These are phyloP conservation scores for Ochromonas danica DNA, from an alignment of 108 stramenopile species.

Conservation along the genomic window DNA sequence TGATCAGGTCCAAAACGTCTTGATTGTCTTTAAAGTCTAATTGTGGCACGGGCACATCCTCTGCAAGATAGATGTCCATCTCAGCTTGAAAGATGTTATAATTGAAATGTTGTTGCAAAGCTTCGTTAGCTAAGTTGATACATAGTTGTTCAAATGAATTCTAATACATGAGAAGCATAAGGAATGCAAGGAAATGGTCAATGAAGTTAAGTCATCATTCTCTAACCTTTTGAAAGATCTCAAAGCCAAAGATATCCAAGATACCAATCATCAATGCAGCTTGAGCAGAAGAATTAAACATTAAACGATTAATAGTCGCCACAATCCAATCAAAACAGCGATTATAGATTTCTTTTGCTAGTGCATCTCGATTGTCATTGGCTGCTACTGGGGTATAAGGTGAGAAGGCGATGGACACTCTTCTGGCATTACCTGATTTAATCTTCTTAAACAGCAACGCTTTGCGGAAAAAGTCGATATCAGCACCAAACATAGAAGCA, in stretches of 20 bases:
- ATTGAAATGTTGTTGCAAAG: constrained; percentile 53
- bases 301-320: constrained; percentile 65
- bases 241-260: constrained; percentile 65
- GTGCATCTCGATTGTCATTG: constrained; percentile 77
- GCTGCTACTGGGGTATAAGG: constrained; percentile 62
- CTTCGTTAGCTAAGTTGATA: constrained; percentile 56
- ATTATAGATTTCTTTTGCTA: constrained; percentile 88
- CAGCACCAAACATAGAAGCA: neutral
- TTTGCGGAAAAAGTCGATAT: neutral
- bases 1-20: constrained; percentile 79
- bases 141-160: constrained; percentile 57
- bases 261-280: constrained; percentile 57
- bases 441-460: constrained; percentile 26
- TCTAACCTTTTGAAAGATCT: constrained; percentile 47
- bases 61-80: constrained; percentile 39
- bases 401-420: constrained; percentile 12
- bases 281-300: neutral
- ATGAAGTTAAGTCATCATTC: neutral
- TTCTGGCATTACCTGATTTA: neutral
- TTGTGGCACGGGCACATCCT: constrained; percentile 30
- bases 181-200: neutral
- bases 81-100: constrained; percentile 44
- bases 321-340: constrained; percentile 88
- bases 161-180: constrained; percentile 35
- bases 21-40: constrained; percentile 68